These are phyloP conservation scores for Pholiota adiposa DNA, from an alignment of 1,284 basidiomycete species.

Conservation along the genomic window DNA sequence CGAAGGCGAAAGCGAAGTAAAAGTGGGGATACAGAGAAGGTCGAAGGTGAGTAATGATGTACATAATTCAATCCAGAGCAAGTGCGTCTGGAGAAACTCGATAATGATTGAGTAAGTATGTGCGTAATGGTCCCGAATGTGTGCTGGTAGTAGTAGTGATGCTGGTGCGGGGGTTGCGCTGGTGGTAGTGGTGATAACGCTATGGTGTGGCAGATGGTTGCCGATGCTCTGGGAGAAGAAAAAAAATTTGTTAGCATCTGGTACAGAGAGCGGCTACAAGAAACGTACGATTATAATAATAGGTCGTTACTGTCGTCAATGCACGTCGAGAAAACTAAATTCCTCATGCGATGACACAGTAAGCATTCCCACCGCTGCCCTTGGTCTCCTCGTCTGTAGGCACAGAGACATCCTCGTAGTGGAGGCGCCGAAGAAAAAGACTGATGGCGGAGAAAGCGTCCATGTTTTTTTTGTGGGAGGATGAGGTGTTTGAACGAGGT, in stretches of 20 bases:
- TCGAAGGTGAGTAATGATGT: background rate
- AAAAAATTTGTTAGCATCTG: too few species aligned
- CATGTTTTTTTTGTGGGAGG: slow-evolving; percentile 15
- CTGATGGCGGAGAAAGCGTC: slow-evolving; percentile 27
- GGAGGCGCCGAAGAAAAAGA: slow-evolving; percentile 19
- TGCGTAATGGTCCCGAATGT: background rate
- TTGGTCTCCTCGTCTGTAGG: slow-evolving; percentile 22
- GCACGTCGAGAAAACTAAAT: slow-evolving; percentile 6
- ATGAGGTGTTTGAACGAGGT: background rate
- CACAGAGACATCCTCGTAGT: slow-evolving; percentile 20
- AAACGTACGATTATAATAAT: slow-evolving; percentile 5
- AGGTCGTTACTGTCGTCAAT: slow-evolving; percentile 9
- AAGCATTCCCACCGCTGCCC: slow-evolving; percentile 17
- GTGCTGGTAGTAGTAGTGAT: background rate
- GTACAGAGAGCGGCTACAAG: too few species aligned
- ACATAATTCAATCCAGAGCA: background rate
- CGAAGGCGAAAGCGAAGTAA: background rate
- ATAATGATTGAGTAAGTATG: background rate
- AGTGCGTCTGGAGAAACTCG: background rate
- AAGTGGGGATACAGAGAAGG: background rate
- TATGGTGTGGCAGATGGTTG: too few species aligned
- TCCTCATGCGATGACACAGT: slow-evolving; percentile 31
- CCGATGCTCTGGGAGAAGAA: too few species aligned
- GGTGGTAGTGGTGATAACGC: background rate
- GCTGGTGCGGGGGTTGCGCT: background rate